Conservation (phyloP, 1,284 basidiomycete genomes). For the Cerrena zonata region DNA sequence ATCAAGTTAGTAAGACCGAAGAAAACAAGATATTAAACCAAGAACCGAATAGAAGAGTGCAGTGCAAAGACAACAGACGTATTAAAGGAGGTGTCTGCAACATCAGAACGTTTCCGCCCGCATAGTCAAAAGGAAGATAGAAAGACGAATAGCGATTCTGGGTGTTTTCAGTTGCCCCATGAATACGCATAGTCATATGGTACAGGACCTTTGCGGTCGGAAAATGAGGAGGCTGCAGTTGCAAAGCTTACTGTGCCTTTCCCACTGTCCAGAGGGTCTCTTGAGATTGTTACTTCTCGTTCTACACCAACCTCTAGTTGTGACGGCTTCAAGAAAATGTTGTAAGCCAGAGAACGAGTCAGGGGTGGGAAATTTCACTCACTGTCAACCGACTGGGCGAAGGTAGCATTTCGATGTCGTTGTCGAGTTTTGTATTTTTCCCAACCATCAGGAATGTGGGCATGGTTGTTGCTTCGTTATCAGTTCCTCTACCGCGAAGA, state of each 20-base stretch:
- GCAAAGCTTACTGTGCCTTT: background rate
- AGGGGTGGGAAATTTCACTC: conserved; percentile 1
- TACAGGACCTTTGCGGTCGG: too few species aligned
- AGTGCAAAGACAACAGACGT: too few species aligned
- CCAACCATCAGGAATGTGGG: conserved; percentile 41
- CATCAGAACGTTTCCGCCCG: too few species aligned
- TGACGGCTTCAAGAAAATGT: background rate
- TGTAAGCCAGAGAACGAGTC: background rate
- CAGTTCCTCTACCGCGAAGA: conserved; percentile 40
- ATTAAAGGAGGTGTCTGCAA: too few species aligned
- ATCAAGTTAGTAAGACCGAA: too few species aligned
- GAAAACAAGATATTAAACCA: too few species aligned
- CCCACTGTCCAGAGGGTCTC: conserved; percentile 14
- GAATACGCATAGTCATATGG: too few species aligned
- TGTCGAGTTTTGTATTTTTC: conserved; percentile 19
- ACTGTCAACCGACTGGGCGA: background rate
- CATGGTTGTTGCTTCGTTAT: conserved; percentile 31
- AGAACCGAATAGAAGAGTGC: too few species aligned
- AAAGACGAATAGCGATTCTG: too few species aligned
- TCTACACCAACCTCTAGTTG: conserved; percentile 15
- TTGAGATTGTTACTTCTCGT: conserved; percentile 14
- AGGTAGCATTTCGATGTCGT: conserved; percentile 13
- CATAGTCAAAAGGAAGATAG: too few species aligned
- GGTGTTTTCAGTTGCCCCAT: too few species aligned
- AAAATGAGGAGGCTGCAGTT: too few species aligned